Percentiles rank a stretch among this genome's conserved stretches.
These are phyloP conservation scores for Fraxinus cuspidata DNA, from an alignment of 257 asterid genomes.

Conservation along the genomic window DNA sequence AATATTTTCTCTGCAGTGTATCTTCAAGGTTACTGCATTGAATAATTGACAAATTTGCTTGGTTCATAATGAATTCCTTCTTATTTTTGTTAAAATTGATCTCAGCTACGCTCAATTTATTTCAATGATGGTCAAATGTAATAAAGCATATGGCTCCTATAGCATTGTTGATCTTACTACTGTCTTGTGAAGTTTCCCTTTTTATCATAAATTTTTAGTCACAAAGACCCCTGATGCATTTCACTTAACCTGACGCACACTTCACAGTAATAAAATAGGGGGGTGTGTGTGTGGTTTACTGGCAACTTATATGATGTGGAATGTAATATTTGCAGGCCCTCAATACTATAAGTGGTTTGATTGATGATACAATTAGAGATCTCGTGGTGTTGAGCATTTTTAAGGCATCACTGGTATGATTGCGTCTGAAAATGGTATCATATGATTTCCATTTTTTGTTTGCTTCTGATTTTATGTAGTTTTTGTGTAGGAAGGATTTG, in stretches of 20 bases:
- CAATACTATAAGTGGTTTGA: slow-evolving; percentile 65
- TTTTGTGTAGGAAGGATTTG: slow-evolving; percentile 79
- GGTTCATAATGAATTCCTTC: background rate
- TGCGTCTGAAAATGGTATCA: slow-evolving; percentile 19
- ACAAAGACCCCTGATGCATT: background rate
- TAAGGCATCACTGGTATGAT: slow-evolving; percentile 76
- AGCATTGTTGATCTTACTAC: background rate
- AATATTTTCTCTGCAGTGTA: background rate
- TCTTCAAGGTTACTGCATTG: slow-evolving; percentile 1
- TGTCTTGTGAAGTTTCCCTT: slow-evolving; percentile 6
- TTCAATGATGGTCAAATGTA: slow-evolving; percentile 9
- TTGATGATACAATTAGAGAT: slow-evolving; percentile 82
- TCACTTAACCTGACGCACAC: slow-evolving; percentile 5
- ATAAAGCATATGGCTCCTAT: slow-evolving; percentile 3
- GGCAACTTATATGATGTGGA: slow-evolving; percentile 21
- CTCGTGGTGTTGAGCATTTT: slow-evolving; percentile 76
- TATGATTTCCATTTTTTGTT: background rate
- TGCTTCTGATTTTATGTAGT: slow-evolving; percentile 30
- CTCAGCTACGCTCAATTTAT: background rate
- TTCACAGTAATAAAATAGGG: background rate
- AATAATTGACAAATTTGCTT: background rate
- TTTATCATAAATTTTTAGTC: slow-evolving; percentile 1
- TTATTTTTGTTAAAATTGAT: slow-evolving; percentile 22
- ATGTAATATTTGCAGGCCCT: slow-evolving; percentile 64
- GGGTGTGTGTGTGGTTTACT: background rate